Evolutionary conservation across 257 asterid species (phyloP).

Genomic region (Petrea volubilis): DNA sequence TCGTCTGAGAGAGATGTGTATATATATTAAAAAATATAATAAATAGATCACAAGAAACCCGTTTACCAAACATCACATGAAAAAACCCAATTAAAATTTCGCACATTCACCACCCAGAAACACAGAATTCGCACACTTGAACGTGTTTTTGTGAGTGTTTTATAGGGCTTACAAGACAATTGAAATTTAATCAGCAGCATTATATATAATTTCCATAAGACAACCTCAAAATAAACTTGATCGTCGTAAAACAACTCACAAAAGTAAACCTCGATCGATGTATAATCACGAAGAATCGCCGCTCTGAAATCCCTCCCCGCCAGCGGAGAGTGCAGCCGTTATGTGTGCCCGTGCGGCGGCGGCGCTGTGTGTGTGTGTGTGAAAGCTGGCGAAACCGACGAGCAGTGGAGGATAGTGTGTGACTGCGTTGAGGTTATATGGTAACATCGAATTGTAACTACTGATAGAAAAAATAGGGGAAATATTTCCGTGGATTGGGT

Average conservation of each 20-base stretch:
- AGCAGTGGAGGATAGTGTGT: too few species aligned
- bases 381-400: background rate
- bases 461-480: too few species aligned
- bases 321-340: background rate
- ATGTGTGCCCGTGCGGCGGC: too few species aligned
- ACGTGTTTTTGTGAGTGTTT: background rate
- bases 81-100: background rate
- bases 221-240: background rate
- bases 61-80: background rate
- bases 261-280: background rate
- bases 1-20: background rate
- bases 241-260: background rate
- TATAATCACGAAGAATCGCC: background rate
- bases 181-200: background rate
- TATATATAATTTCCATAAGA: background rate
- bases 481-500: too few species aligned
- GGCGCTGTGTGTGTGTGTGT: background rate
- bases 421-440: too few species aligned
- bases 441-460: too few species aligned
- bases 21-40: background rate
- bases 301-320: background rate
- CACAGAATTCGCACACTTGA: background rate
- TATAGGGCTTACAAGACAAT: background rate
- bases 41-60: background rate
- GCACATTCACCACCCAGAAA: background rate